Percentiles rank a stretch among this genome's conserved stretches.
phyloP scores from a whole-genome alignment of 805 yeast species.

The Schwanniomyces occidentalis region DNA sequence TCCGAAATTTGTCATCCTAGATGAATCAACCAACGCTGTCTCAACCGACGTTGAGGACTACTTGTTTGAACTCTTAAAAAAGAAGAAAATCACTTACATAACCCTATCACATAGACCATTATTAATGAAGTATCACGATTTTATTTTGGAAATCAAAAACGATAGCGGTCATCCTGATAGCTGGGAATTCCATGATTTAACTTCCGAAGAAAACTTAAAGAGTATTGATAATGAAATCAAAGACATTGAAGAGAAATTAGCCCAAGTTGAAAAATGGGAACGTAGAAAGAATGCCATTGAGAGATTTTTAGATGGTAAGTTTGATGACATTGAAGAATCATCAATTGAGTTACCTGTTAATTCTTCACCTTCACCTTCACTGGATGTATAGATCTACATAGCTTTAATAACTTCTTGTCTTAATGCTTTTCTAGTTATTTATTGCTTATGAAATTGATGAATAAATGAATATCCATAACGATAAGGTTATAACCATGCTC shows the following conservation, averaged over 20 bases:
- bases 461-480: no score
- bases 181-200: slow-evolving; percentile 63
- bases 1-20: slow-evolving; percentile 80
- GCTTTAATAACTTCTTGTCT: no score
- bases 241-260: slow-evolving; percentile 59
- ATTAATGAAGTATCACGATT: slow-evolving; percentile 81
- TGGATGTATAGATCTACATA: no score
- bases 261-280: slow-evolving; percentile 60
- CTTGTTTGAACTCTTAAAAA: slow-evolving; percentile 72
- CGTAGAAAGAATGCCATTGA: slow-evolving; percentile 60
- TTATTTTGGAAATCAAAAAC: slow-evolving; percentile 65
- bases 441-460: no score
- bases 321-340: slow-evolving; percentile 16
- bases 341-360: background rate
- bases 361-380: no score
- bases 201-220: slow-evolving; percentile 63
- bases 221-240: slow-evolving; percentile 76
- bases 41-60: slow-evolving; percentile 87
- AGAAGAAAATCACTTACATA: slow-evolving; percentile 69
- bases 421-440: no score
- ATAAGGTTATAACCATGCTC: no score
- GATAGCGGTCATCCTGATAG: slow-evolving; percentile 40
- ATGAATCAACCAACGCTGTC: slow-evolving; percentile 94
- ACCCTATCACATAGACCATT: slow-evolving; percentile 85
- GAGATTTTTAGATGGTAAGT: slow-evolving; percentile 46